Percentiles rank a stretch among this genome's conserved stretches.
Conservation (phyloP, 192 early-diverging fungal species). For the Entomortierella parvispora region DNA sequence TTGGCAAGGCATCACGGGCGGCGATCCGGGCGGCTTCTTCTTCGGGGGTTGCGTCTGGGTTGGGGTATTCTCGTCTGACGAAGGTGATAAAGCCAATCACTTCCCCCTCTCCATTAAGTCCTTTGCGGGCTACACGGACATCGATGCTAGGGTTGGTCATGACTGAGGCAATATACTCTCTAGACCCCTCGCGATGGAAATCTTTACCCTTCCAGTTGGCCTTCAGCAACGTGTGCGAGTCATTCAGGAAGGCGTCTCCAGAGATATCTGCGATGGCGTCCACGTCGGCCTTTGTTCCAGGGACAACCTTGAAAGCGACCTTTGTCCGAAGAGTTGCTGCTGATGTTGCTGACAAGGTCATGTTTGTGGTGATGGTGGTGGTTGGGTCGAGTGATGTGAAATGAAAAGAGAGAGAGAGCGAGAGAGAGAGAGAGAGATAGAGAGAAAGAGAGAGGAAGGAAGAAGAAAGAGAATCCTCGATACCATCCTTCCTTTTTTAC, state of each 20-base stretch:
- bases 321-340: slow-evolving; percentile 1
- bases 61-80: slow-evolving; percentile 1
- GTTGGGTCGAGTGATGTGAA: background rate
- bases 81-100: slow-evolving; percentile 1
- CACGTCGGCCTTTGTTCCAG: background rate
- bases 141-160: background rate
- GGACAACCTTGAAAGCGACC: slow-evolving; percentile 6
- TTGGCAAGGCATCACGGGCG: no score
- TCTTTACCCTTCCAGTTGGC: slow-evolving; percentile 5
- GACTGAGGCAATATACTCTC: background rate
- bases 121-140: background rate
- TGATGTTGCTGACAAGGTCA: background rate
- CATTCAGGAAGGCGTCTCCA: slow-evolving; percentile 7
- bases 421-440: background rate
- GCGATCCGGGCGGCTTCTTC: slow-evolving; percentile 5
- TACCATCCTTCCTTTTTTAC: no score
- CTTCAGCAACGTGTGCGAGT: slow-evolving; percentile 8
- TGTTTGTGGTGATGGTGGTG: background rate
- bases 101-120: background rate
- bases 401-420: background rate
- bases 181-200: slow-evolving; percentile 4
- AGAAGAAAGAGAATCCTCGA: background rate
- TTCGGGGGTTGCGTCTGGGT: background rate
- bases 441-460: background rate
- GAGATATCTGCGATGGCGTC: slow-evolving; percentile 7